Base-by-base conservation (phyloP, 2,329 filamentous ascomycete genomes). In the Daldinia sp. region DNA sequence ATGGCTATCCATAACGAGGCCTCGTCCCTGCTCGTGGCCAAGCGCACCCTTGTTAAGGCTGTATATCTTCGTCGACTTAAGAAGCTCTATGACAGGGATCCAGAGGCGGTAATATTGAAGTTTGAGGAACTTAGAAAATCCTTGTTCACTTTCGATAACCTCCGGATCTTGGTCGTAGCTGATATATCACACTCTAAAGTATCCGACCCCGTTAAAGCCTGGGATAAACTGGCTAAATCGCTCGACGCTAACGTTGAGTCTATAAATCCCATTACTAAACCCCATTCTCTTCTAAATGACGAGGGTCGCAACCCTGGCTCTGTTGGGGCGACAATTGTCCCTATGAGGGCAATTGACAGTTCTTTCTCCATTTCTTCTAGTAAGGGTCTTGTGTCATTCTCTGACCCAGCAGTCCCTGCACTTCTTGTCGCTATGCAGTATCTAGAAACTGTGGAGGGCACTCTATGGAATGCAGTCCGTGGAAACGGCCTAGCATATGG, bases 401-500 rank as follows among this genome's bases (percentile, higher is more conserved):
- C 87, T 3, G 91, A 98, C 75, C 90, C 94, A 0, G 87, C 89
- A 15, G 85, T 98, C 1, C 94, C 96, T 0, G 90, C 94, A 1
- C 86, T 97, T 58, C 88, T 97, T 79, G 94, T 99, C 6, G 94
- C 95, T 0, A 89, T 94, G 56, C 90, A 94, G 20, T 98, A 98
- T 78, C 90, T 99, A 68, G 94, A 98, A 77, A 90, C 94, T 0
- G 92, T 97, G 18, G 96, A 99, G 80, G 96, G 96, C 0, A 96
- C 96, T 0, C 88, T 99, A 35, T 98, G 96, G 95, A 92, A 92
- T 70, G 93, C 93, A 0, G 92, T 98, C 55, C 93, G 96, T 53
- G 96, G 96, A 63, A 96, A 93, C 48, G 96, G 96, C 50, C 89
- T 98, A 59, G 96, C 96, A 0, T 99, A 99, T 77, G 94, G 94